These are phyloP conservation scores for Corchorus capsularis DNA, from an alignment of 345 rosid genomes.

Conservation along the genomic window DNA sequence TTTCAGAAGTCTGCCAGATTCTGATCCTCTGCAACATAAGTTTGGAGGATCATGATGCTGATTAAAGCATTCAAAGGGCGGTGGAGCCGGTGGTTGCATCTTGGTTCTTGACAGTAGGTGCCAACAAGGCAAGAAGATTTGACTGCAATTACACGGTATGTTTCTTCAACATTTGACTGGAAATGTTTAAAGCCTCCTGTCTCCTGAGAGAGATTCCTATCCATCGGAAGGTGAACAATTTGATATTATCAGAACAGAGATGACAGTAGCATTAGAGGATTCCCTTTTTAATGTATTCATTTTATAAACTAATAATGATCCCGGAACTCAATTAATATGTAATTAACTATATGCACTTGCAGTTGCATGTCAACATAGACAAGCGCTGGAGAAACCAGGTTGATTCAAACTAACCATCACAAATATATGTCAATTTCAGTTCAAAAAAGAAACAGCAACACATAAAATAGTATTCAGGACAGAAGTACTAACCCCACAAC, in stretches of 20 bases:
- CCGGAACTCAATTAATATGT: background rate
- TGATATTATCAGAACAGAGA: background rate
- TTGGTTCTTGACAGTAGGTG: background rate
- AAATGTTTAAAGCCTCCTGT: background rate
- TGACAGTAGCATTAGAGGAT: too few relatives aligned
- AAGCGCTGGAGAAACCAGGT: background rate
- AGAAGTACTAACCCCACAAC: background rate
- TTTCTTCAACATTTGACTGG: background rate
- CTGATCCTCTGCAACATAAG: background rate
- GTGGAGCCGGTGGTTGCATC: background rate
- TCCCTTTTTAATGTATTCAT: background rate
- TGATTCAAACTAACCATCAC: background rate
- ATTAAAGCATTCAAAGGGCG: background rate
- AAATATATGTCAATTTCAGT: background rate
- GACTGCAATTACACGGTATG: background rate
- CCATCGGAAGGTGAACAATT: slow-evolving; percentile 2
- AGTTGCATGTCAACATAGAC: background rate
- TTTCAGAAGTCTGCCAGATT: background rate
- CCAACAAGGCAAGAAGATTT: background rate
- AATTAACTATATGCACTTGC: background rate
- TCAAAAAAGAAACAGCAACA: background rate
- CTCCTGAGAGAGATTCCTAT: background rate
- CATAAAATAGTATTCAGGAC: background rate
- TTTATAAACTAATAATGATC: background rate
- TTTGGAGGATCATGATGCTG: background rate